A percentile compares a stretch with the other conserved stretches of the same genome.
Conservation (phyloP, 805 yeast species). For the Sporopachydermia quercuum region DNA sequence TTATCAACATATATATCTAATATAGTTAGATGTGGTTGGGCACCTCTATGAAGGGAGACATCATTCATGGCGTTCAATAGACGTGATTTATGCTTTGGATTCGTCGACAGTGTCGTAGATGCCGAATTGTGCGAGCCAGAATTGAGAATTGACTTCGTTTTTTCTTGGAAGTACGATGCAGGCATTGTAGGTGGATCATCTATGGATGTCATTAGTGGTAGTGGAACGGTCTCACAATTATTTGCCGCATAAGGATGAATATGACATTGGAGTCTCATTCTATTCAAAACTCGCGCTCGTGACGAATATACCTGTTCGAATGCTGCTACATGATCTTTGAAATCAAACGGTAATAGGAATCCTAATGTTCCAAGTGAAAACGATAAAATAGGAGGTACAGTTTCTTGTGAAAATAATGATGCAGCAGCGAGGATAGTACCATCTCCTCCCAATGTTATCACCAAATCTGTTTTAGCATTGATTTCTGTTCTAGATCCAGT, state of each 20-base stretch:
- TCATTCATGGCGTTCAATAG: slow-evolving; percentile 84
- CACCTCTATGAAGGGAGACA: slow-evolving; percentile 75
- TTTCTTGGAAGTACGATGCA: neutral
- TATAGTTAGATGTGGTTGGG: slow-evolving; percentile 70
- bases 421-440: slow-evolving; percentile 85
- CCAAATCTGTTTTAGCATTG: slow-evolving; percentile 52
- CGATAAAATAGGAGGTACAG: slow-evolving; percentile 79
- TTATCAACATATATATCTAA: slow-evolving; percentile 79
- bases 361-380: slow-evolving; percentile 89
- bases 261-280: slow-evolving; percentile 71
- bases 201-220: slow-evolving; percentile 7
- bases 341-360: slow-evolving; percentile 77
- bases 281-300: slow-evolving; percentile 55
- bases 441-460: slow-evolving; percentile 91
- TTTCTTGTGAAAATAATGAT: slow-evolving; percentile 51
- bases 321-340: slow-evolving; percentile 40
- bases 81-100: slow-evolving; percentile 8
- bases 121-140: neutral
- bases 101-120: neutral
- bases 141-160: neutral
- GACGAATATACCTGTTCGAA: slow-evolving; percentile 54
- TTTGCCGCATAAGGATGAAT: slow-evolving; percentile 18
- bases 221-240: neutral
- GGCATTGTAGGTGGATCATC: slow-evolving; percentile 5
- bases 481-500: slow-evolving; percentile 48